Evolutionary conservation across 495 filamentous ascomycete species (phyloP), one percentile per base, ranked within the genome.

Genomic region (Staphylotrichum longicolle): DNA sequence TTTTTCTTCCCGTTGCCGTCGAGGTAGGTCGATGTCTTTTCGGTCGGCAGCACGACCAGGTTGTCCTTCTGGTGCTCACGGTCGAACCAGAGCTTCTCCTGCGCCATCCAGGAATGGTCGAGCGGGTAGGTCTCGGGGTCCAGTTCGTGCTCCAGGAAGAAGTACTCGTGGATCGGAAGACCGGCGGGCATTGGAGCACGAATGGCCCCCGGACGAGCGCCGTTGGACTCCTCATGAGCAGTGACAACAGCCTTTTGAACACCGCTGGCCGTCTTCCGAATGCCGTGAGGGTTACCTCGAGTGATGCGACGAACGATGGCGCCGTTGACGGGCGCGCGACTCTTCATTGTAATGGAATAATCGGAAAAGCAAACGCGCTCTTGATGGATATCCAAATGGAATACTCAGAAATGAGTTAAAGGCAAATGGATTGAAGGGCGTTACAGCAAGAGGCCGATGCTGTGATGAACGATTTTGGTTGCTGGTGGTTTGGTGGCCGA

Each of bases 21-120:
- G 33, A 65, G 27, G 7, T 62, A 60, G 14, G 40, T 44, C 2
- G 58, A 45, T 14, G 48, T 66, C 14, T 48, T 33, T 5, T 27
- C 15, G 5, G 54, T 63, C 3, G 75, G 76, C 1, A 60, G 54
- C 14, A 15, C 1, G 2, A 46, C 34, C 9, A 74, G 30, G 20
- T 40, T 37, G 54, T 77, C 74, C 5, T 1, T 5, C 12, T 33
- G 9, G 30, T 52, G 8, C 64, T 55, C 27, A 12, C 41, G 15
- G 39, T 45, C 56, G 9, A 48, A 45, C 52, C 60, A 63, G 15
- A 14, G 37, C 10, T 14, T 32, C 34, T 66, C 64, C n/a, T 41
- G 14, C 11, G 33, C 40, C 8, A 47, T 41, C 40, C 56, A 50
- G 1, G n/a, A 51, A 32, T 41, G 34, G 47, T 49, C n/a, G 3